These are phyloP conservation scores for Rostrohypoxylon terebratum DNA, from an alignment of 495 filamentous ascomycete species.

Conservation along the genomic window DNA sequence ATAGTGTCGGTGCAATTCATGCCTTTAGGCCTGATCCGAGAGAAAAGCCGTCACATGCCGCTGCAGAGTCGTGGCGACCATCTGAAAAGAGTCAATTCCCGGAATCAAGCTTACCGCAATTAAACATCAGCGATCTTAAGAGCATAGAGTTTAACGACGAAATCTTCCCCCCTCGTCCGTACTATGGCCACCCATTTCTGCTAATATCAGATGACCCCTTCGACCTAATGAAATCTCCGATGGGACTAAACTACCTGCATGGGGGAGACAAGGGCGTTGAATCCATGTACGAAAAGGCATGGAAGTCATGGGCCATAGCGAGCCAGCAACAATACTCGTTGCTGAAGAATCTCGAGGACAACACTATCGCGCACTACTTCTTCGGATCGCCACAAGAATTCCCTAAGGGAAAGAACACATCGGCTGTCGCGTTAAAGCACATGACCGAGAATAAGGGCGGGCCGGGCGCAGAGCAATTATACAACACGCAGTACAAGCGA, in stretches of 20 bases:
- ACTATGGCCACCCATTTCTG: slow-evolving; percentile 60
- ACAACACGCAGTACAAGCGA: slow-evolving; percentile 58
- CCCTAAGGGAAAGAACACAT: slow-evolving; percentile 29
- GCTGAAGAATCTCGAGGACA: slow-evolving; percentile 62
- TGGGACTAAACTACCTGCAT: slow-evolving; percentile 46
- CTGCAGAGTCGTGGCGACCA: slow-evolving; percentile 46
- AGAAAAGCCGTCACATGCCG: slow-evolving; percentile 36
- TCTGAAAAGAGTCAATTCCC: slow-evolving; percentile 40
- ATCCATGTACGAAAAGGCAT: slow-evolving; percentile 41
- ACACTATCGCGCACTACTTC: slow-evolving; percentile 61
- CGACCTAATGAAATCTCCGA: slow-evolving; percentile 56
- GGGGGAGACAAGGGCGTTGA: slow-evolving; percentile 15
- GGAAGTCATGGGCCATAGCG: slow-evolving; percentile 62
- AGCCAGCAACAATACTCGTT: slow-evolving; percentile 69
- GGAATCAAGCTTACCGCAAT: slow-evolving; percentile 16
- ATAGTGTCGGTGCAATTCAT: slow-evolving; percentile 54
- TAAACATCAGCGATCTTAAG: slow-evolving; percentile 27
- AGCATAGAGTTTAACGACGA: slow-evolving; percentile 43
- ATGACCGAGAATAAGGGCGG: slow-evolving; percentile 21
- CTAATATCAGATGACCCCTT: slow-evolving; percentile 49
- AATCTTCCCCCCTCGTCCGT: slow-evolving; percentile 44
- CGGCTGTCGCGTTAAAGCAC: slow-evolving; percentile 28
- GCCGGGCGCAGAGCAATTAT: slow-evolving; percentile 54
- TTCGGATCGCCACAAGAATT: slow-evolving; percentile 53
- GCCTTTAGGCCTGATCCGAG: slow-evolving; percentile 59